phyloP scores from a whole-genome alignment of 345 rosid species.

The Murraya koenigii region DNA sequence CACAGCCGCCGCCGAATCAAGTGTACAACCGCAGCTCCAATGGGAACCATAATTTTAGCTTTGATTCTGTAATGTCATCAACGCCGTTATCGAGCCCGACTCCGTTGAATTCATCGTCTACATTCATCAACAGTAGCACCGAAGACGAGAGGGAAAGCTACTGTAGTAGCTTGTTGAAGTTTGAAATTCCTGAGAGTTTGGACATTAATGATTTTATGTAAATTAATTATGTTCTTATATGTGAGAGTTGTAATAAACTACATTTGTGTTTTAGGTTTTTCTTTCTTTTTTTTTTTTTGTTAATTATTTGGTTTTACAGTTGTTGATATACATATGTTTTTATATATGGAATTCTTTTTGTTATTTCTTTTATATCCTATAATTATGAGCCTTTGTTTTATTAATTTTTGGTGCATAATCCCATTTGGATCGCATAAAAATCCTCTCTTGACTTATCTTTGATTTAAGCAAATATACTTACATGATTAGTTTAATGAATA shows the following conservation, averaged over 20 bases:
- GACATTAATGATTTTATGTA: slow-evolving; percentile 66
- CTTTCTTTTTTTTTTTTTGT: too few species aligned
- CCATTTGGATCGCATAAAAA: background rate
- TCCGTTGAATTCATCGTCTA: slow-evolving; percentile 50
- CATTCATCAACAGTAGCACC: slow-evolving; percentile 46
- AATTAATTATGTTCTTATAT: background rate
- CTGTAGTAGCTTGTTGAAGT: slow-evolving; percentile 67
- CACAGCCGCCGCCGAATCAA: slow-evolving; percentile 25
- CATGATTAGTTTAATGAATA: too few species aligned
- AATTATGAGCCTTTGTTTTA: background rate
- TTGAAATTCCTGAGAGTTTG: slow-evolving; percentile 69
- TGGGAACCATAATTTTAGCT: slow-evolving; percentile 36
- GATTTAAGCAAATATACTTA: too few species aligned
- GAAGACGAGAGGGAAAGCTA: slow-evolving; percentile 71
- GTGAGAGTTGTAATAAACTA: background rate
- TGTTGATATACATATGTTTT: slow-evolving; percentile 6
- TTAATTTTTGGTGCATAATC: background rate
- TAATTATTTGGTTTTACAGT: slow-evolving; percentile 6
- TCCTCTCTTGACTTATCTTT: too few species aligned
- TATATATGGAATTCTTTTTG: slow-evolving; percentile 22
- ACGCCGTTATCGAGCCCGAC: slow-evolving; percentile 56
- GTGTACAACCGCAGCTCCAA: background rate
- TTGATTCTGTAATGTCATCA: slow-evolving; percentile 58
- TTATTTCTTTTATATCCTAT: background rate
- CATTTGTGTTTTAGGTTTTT: too few species aligned